phyloP scores from a whole-genome alignment of 2,329 filamentous ascomycete genomes.

The Acephala macrosclerotiorum region DNA sequence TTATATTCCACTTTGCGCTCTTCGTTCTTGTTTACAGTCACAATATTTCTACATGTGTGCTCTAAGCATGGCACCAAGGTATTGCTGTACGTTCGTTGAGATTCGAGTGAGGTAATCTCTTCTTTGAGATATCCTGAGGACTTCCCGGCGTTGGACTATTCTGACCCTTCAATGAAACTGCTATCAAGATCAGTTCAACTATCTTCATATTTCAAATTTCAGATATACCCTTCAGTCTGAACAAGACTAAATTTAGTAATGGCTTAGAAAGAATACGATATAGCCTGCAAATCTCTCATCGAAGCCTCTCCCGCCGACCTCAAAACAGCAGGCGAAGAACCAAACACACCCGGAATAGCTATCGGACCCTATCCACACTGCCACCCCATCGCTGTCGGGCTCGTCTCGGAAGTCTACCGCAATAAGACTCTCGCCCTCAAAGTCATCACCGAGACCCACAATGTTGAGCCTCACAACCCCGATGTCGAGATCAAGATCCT shows the following conservation, averaged over 20 bases:
- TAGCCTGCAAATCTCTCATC: conserved; percentile 45
- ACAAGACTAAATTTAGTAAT: not conserved
- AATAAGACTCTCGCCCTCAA: conserved; percentile 75
- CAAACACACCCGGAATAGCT: conserved; percentile 39
- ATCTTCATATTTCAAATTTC: not conserved
- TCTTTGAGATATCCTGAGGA: too few species aligned
- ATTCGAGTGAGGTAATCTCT: too few species aligned
- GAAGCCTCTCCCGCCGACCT: conserved; percentile 13
- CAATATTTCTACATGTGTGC: not conserved
- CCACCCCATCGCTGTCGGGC: conserved; percentile 66
- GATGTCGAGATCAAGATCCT: conserved; percentile 82
- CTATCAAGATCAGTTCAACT: not conserved
- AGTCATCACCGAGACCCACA: conserved; percentile 77
- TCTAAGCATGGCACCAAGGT: not conserved
- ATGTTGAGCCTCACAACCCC: conserved; percentile 84
- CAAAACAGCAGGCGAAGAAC: conserved; percentile 13
- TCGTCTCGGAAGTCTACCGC: conserved; percentile 86
- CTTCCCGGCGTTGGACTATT: too few species aligned
- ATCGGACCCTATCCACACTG: conserved; percentile 64
- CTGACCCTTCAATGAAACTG: too few species aligned
- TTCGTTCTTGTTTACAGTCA: not conserved
- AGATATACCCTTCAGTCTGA: not conserved
- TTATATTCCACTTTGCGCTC: not conserved
- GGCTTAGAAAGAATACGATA: conserved; percentile 65
- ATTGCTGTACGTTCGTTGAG: not conserved